Conservation (phyloP, 148 eudicot genomes). For the Talinum fruticosum region DNA sequence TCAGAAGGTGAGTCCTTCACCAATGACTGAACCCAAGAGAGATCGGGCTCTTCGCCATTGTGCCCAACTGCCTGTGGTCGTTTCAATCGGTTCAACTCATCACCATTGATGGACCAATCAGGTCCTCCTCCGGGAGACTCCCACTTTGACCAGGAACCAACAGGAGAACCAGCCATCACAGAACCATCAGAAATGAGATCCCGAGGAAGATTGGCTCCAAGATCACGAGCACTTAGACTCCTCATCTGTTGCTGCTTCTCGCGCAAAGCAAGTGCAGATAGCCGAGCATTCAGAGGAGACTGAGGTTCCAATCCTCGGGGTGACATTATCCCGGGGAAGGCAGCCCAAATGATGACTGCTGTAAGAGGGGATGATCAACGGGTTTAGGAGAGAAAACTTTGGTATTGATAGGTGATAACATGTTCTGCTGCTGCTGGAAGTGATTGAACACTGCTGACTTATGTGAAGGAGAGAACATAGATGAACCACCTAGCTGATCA, state of each 20-base stretch:
- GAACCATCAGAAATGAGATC: conserved; percentile 26
- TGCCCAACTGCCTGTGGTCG: conserved; percentile 37
- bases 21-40: conserved; percentile 62
- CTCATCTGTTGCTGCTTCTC: conserved; percentile 54
- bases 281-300: conserved; percentile 42
- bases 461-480: conserved; percentile 49
- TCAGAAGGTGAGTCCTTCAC: conserved; percentile 56
- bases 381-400: conserved; percentile 38
- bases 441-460: conserved; percentile 45
- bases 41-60: conserved; percentile 51
- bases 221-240: conserved; percentile 43
- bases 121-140: conserved; percentile 42
- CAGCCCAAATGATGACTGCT: conserved; percentile 31
- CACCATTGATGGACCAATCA: conserved; percentile 51
- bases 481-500: conserved; percentile 32
- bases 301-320: conserved; percentile 42
- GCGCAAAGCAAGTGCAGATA: conserved; percentile 34
- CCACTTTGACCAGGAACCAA: conserved; percentile 48
- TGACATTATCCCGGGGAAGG: conserved; percentile 48
- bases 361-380: conserved; percentile 36
- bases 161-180: conserved; percentile 37
- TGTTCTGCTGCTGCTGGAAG: conserved; percentile 51
- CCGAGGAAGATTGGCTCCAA: conserved; percentile 36
- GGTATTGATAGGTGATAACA: conserved; percentile 46
- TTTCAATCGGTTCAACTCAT: conserved; percentile 32